Evolutionary conservation across 1,284 basidiomycete species (phyloP).

Genomic region (Malassezia nana): DNA sequence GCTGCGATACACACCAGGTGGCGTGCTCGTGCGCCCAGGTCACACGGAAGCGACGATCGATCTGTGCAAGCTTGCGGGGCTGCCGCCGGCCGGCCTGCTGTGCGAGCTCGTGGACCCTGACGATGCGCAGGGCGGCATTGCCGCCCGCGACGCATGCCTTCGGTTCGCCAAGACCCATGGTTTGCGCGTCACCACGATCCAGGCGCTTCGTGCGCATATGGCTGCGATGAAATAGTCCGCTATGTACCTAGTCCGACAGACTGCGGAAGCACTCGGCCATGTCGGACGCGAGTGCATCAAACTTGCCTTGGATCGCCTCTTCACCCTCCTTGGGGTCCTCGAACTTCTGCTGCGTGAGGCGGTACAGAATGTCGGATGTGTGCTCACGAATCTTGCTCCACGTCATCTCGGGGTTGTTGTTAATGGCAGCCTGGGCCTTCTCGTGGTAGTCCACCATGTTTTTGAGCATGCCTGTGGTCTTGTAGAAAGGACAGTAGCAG

Average conservation of each 20-base stretch:
- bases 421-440: constrained; percentile 65
- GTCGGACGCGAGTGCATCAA: constrained; percentile 41
- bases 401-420: constrained; percentile 70
- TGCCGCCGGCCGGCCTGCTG: constrained; percentile 71
- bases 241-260: constrained; percentile 29
- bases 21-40: constrained; percentile 71
- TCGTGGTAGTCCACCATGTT: constrained; percentile 96
- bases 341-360: constrained; percentile 96
- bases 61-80: constrained; percentile 67
- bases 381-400: constrained; percentile 84
- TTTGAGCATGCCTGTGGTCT: constrained; percentile 75
- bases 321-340: constrained; percentile 56
- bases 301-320: constrained; percentile 35
- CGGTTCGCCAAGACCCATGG: constrained; percentile 84
- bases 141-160: constrained; percentile 82
- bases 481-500: constrained; percentile 79
- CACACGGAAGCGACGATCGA: constrained; percentile 91
- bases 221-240: not conserved
- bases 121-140: constrained; percentile 76
- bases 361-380: constrained; percentile 78
- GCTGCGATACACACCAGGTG: constrained; percentile 73
- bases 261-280: constrained; percentile 45
- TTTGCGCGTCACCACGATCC: constrained; percentile 85
- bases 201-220: constrained; percentile 51
- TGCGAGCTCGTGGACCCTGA: constrained; percentile 94